These are phyloP conservation scores for Botrytis aclada DNA, from an alignment of 2,329 filamentous ascomycete species.

Conservation along the genomic window DNA sequence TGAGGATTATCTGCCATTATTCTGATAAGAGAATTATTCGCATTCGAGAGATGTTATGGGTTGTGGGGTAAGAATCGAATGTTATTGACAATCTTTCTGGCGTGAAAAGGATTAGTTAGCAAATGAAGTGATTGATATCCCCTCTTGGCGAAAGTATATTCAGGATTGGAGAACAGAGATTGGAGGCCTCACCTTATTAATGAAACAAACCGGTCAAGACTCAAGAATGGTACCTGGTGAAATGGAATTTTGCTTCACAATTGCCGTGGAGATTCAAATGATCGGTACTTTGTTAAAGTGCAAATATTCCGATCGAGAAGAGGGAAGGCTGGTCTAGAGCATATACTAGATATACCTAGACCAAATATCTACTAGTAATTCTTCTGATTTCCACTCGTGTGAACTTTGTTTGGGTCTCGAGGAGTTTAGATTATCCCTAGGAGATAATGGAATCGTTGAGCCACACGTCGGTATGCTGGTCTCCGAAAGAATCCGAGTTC, in stretches of 20 bases:
- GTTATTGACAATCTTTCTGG: conserved; percentile 7
- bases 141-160: conserved; percentile 4
- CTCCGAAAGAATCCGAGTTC: background rate
- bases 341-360: conserved; percentile 2
- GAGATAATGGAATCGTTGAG: background rate
- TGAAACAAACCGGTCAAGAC: background rate
- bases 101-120: background rate
- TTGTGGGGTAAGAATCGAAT: conserved; percentile 28
- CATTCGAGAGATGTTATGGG: conserved; percentile 18
- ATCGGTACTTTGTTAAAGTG: background rate
- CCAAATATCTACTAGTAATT: background rate
- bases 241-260: background rate
- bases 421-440: background rate
- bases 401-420: background rate
- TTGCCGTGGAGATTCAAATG: background rate
- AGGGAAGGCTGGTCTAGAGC: background rate
- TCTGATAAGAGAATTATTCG: background rate
- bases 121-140: background rate
- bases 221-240: background rate
- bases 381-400: background rate
- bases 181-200: background rate
- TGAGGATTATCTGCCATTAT: conserved; percentile 14
- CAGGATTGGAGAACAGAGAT: background rate
- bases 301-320: background rate
- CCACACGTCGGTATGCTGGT: background rate